These are phyloP conservation scores for Calocera cornea DNA, from an alignment of 768 basidiomycete species.

Conservation along the genomic window DNA sequence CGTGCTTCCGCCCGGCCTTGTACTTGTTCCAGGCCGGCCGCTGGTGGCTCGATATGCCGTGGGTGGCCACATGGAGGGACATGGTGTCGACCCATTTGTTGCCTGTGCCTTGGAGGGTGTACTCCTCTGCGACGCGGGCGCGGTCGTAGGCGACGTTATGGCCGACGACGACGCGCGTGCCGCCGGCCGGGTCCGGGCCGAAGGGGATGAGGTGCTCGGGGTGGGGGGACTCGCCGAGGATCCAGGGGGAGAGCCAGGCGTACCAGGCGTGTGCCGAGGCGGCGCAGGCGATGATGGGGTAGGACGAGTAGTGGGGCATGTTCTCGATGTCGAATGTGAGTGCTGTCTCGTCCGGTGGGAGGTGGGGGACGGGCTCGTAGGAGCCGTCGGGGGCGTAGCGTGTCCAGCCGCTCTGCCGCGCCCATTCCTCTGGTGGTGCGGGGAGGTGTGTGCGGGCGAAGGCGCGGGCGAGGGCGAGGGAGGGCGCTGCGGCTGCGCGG, in stretches of 20 bases:
- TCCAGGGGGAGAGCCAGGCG: constrained; percentile 90
- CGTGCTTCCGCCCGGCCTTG: constrained; percentile 51
- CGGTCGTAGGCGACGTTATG: constrained; percentile 96
- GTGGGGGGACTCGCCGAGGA: constrained; percentile 48
- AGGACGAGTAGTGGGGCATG: constrained; percentile 67
- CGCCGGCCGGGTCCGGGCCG: constrained; percentile 29
- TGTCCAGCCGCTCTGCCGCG: constrained; percentile 69
- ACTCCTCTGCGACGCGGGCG: constrained; percentile 70
- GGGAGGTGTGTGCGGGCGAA: constrained; percentile 45
- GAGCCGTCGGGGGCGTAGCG: constrained; percentile 73
- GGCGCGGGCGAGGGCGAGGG: constrained; percentile 51
- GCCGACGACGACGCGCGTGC: constrained; percentile 60
- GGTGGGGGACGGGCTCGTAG: constrained; percentile 54
- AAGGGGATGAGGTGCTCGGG: constrained; percentile 59
- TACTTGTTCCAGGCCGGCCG: constrained; percentile 85
- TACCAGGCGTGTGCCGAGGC: constrained; percentile 81
- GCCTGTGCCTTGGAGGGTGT: constrained; percentile 46
- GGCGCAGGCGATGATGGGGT: constrained; percentile 79
- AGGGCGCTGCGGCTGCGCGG: constrained; percentile 52
- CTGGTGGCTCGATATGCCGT: constrained; percentile 89
- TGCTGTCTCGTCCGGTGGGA: constrained; percentile 45
- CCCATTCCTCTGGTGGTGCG: constrained; percentile 43
- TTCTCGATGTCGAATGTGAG: constrained; percentile 92
- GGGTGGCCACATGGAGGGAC: constrained; percentile 84
- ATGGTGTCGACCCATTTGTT: constrained; percentile 89